phyloP scores from a whole-genome alignment of 1,284 basidiomycete genomes.

The Moesziomyces globuligerus region DNA sequence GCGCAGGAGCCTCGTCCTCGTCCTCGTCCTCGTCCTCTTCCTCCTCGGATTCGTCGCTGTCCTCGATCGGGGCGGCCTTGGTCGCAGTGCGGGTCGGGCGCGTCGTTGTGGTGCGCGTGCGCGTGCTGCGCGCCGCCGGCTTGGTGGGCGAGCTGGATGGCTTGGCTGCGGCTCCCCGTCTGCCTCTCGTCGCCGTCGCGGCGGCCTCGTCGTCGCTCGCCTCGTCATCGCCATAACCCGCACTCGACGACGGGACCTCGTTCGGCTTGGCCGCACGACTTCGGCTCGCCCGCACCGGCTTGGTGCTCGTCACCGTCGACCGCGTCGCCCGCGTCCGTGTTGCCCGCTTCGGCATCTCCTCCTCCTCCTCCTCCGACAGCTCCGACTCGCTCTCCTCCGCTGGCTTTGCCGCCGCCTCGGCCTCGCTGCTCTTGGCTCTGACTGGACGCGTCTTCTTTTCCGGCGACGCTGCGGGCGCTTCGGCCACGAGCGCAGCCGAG shows the following conservation, averaged over 20 bases:
- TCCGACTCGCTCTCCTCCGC: not conserved
- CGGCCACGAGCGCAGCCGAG: slow-evolving; percentile 8
- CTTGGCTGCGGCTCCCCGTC: not conserved
- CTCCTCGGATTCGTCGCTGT: not conserved
- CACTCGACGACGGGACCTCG: slow-evolving; percentile 20
- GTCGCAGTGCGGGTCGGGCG: not conserved
- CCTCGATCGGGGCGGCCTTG: not conserved
- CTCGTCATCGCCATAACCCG: slow-evolving; percentile 38
- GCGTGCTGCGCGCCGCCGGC: slow-evolving; percentile 1
- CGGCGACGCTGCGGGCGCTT: slow-evolving; percentile 6
- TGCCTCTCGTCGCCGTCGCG: not conserved
- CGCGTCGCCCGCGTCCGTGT: slow-evolving; percentile 19
- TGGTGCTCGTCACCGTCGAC: slow-evolving; percentile 1
- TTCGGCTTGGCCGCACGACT: slow-evolving; percentile 6
- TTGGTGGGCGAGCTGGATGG: slow-evolving; percentile 1
- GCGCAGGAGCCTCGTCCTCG: slow-evolving; percentile 2
- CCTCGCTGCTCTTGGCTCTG: slow-evolving; percentile 6
- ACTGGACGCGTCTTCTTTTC: slow-evolving; percentile 14
- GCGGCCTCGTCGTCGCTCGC: slow-evolving; percentile 23
- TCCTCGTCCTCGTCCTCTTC: slow-evolving; percentile 3
- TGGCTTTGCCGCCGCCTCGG: not conserved
- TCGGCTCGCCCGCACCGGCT: slow-evolving; percentile 8
- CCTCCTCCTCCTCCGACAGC: not conserved
- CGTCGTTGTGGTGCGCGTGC: slow-evolving; percentile 7
- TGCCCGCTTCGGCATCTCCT: slow-evolving; percentile 15